Base-by-base conservation (phyloP, 768 basidiomycete species). In the Tephrocybe sp. region DNA sequence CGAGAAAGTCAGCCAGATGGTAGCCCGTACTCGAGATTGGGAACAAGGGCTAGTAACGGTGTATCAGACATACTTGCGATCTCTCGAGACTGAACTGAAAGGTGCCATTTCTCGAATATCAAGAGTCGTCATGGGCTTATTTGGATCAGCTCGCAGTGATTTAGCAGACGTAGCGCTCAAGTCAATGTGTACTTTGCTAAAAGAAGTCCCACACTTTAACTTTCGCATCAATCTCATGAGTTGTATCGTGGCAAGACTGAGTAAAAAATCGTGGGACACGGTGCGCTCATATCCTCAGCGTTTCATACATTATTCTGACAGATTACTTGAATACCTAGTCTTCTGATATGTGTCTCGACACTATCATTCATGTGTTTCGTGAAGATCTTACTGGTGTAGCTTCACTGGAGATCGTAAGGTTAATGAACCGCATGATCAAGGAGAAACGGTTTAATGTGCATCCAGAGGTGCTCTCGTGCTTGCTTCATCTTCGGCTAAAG, bases 361-460 rank as follows among this genome's bases (percentile, higher is more conserved):
- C 92, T 4, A 64, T 99, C 59, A 84, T 90, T 61, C 73, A 76
- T 41, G 86, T 97, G 34, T 92, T 98, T 69, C 80, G 82, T 42
- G 79, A 80, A 54, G 97, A 98, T 72, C 69, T 79, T 16, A 87
- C 88, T 10, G 93, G 94, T 15, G 69, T 71, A 9, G 75, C 88
- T 41, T 97, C 97, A 3, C 78, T 97, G 49, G 92, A 97, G 64
- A 72, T 86, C 49, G 91, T 98, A 34, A 88, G 94, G 38, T 73
- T 97, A 31, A 68, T 99, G 54, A 94, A 97, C 58, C 83, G 94
- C 52, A 97, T 97, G 90, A 82, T 97, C 64, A 97, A 95, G 66
- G 95, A 97, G 63, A 84, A 85, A 25, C 82, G 83, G 55, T 99
- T 90, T 71, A 84, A 86, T 55, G 84, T 98, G 34, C 88, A 94